phyloP scores from a whole-genome alignment of 495 filamentous ascomycete species.

The Aspergillus egyptiacus region DNA sequence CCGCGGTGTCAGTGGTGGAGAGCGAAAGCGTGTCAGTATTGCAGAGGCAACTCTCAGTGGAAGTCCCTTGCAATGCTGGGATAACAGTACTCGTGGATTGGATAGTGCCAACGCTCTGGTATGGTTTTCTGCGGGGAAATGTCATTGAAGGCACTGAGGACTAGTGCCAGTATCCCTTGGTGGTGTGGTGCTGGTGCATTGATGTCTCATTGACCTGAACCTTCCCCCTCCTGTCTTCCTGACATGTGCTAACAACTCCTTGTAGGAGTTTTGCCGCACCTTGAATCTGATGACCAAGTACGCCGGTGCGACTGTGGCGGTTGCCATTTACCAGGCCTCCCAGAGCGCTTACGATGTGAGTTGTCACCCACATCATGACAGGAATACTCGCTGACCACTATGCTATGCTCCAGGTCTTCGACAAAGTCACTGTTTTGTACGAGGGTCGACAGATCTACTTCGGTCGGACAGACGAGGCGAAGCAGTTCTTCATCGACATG shows the following conservation, averaged over 20 bases:
- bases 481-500: slow-evolving; percentile 59
- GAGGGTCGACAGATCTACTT: slow-evolving; percentile 65
- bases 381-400: background rate
- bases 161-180: no score
- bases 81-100: slow-evolving; percentile 81
- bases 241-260: background rate
- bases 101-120: slow-evolving; percentile 74
- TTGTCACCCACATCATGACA: background rate
- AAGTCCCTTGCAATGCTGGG: slow-evolving; percentile 72
- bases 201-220: no score
- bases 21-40: slow-evolving; percentile 54
- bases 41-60: slow-evolving; percentile 62
- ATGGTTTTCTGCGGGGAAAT: no score
- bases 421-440: slow-evolving; percentile 58
- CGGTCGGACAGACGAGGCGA: slow-evolving; percentile 54
- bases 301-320: slow-evolving; percentile 70
- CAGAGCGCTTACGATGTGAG: slow-evolving; percentile 67
- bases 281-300: slow-evolving; percentile 71
- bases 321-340: slow-evolving; percentile 79
- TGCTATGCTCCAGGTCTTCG: slow-evolving; percentile 35
- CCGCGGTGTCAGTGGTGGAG: slow-evolving; percentile 76
- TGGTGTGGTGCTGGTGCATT: no score
- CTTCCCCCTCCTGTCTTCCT: no score
- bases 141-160: no score
- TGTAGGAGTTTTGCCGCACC: slow-evolving; percentile 57